Percentiles rank a stretch among this genome's conserved stretches.
Evolutionary conservation across 2,329 filamentous ascomycete genomes (phyloP).

Genomic region (Xylariaceae sp.): DNA sequence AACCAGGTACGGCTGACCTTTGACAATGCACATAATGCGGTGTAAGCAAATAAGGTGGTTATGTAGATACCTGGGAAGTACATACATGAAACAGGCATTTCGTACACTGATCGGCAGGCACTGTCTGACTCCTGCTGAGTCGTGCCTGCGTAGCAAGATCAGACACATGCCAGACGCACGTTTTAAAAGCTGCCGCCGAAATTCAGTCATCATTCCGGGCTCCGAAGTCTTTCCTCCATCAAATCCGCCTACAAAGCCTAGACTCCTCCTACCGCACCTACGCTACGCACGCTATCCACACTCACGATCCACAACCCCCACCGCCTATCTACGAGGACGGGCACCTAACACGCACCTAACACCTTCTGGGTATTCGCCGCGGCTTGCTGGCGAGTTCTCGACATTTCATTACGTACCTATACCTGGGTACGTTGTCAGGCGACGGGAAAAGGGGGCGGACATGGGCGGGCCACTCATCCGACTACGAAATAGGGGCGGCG

Average conservation of each 20-base stretch:
- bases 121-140: neutral
- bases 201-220: too few species aligned
- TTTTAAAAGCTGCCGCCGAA: neutral
- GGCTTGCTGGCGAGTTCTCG: slow-evolving; percentile 5
- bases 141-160: neutral
- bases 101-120: too few species aligned
- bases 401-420: neutral
- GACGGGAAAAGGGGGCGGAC: slow-evolving; percentile 7
- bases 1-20: too few species aligned
- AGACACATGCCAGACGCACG: neutral
- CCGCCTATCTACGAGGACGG: neutral
- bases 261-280: too few species aligned
- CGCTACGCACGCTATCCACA: neutral
- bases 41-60: too few species aligned
- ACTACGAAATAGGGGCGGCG: slow-evolving; percentile 13
- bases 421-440: neutral
- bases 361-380: neutral
- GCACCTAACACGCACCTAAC: neutral
- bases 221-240: neutral
- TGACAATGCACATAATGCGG: too few species aligned
- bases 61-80: too few species aligned
- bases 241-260: too few species aligned
- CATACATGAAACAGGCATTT: too few species aligned
- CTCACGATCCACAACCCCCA: neutral
- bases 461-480: slow-evolving; percentile 3